Conservation (phyloP, 2,329 filamentous ascomycete species). For the Talaromyces amestolkiae region DNA sequence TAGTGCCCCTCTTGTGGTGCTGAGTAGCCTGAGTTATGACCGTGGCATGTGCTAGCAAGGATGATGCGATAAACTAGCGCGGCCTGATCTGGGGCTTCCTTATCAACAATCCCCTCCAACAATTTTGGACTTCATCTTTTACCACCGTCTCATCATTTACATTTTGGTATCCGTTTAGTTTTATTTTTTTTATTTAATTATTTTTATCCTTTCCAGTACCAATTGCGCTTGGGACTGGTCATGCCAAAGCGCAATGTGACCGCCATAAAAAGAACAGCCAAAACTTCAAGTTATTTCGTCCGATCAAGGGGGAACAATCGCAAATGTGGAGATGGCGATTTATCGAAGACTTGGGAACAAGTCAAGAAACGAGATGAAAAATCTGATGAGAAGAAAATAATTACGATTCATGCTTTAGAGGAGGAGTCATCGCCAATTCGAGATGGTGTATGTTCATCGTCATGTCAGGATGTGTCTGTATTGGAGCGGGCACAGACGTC, state of each 20-base stretch:
- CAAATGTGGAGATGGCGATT: background rate
- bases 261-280: slow-evolving; percentile 12
- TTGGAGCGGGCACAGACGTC: background rate
- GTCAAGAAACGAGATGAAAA: background rate
- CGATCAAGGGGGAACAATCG: background rate
- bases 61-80: background rate
- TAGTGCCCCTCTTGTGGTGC: background rate
- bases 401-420: background rate
- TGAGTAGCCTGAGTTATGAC: background rate
- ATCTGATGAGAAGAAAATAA: background rate
- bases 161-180: background rate
- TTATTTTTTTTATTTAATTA: background rate
- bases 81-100: background rate
- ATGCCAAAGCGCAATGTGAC: slow-evolving; percentile 14
- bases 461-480: background rate
- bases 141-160: background rate
- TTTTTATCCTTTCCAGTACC: background rate
- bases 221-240: background rate
- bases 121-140: background rate
- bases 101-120: background rate
- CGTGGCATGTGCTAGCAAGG: background rate
- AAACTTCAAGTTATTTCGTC: slow-evolving; percentile 13
- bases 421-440: background rate
- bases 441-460: background rate
- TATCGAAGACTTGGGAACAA: background rate